phyloP scores from a whole-genome alignment of 768 basidiomycete genomes.

The Pleurotus giganteus region DNA sequence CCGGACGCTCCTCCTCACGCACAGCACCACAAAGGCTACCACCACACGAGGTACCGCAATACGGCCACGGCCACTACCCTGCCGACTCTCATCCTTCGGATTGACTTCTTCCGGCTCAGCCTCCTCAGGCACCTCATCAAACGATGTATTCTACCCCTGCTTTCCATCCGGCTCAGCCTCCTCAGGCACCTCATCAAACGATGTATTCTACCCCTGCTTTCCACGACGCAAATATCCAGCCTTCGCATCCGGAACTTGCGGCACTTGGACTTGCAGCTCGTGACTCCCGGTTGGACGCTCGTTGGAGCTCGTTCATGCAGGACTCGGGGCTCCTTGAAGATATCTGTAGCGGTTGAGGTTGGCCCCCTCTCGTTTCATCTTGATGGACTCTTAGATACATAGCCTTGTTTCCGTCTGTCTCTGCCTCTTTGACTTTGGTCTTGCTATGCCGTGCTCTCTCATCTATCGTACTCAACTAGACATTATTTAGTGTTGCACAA shows the following conservation, averaged over 20 bases:
- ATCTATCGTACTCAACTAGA: too few species aligned
- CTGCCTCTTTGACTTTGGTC: too few species aligned
- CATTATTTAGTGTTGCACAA: too few species aligned
- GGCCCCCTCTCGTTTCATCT: too few species aligned
- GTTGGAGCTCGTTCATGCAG: conserved; percentile 64
- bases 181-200: conserved; percentile 10
- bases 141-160: too few species aligned
- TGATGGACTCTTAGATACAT: too few species aligned
- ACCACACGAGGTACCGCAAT: background rate
- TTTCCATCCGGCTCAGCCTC: conserved; percentile 12
- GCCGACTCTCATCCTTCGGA: background rate
- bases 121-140: too few species aligned
- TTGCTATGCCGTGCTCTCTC: too few species aligned
- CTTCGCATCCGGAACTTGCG: conserved; percentile 45
- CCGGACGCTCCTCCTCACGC: background rate
- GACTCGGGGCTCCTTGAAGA: conserved; percentile 44
- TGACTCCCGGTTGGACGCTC: conserved; percentile 51
- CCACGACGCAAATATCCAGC: conserved; percentile 16
- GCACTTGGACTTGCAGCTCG: conserved; percentile 60
- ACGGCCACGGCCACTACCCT: background rate
- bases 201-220: conserved; percentile 6
- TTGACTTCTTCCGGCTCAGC: too few species aligned
- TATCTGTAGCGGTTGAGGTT: conserved; percentile 10
- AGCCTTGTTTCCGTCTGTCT: too few species aligned
- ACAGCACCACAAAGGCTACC: too few species aligned